phyloP scores from a whole-genome alignment of 257 asterid genomes.

The Scutellaria galericulata region DNA sequence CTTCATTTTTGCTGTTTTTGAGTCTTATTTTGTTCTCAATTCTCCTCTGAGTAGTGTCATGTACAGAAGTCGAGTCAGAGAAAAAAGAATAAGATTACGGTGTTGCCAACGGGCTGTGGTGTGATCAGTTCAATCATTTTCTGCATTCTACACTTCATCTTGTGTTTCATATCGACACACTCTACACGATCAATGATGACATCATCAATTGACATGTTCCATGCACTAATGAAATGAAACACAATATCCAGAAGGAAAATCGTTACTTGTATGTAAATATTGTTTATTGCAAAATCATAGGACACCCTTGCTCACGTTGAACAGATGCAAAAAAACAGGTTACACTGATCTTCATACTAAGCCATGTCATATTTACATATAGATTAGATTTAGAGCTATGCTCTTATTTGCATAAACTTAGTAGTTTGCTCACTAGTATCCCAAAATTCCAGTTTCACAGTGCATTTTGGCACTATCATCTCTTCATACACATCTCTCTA shows the following conservation, averaged over 20 bases:
- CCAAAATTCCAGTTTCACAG: too few species aligned
- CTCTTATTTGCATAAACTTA: constrained; percentile 23
- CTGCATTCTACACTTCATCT: neutral
- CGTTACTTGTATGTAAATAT: neutral
- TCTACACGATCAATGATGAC: neutral
- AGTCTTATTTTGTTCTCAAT: neutral
- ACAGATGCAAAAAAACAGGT: neutral
- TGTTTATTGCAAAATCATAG: neutral
- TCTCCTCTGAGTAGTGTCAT: too few species aligned
- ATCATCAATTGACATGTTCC: neutral
- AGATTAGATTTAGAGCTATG: neutral
- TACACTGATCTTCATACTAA: neutral
- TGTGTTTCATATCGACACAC: neutral
- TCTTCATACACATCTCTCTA: neutral
- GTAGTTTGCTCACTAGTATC: neutral
- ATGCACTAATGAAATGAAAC: neutral
- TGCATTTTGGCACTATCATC: neutral
- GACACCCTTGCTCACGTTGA: neutral
- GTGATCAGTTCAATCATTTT: constrained; percentile 5
- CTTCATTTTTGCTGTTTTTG: neutral
- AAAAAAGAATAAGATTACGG: neutral
- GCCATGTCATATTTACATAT: neutral
- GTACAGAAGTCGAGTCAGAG: neutral
- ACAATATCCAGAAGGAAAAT: neutral
- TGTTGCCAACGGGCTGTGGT: neutral